phyloP scores from a whole-genome alignment of 495 filamentous ascomycete species.

The Podospora fimiseda region DNA sequence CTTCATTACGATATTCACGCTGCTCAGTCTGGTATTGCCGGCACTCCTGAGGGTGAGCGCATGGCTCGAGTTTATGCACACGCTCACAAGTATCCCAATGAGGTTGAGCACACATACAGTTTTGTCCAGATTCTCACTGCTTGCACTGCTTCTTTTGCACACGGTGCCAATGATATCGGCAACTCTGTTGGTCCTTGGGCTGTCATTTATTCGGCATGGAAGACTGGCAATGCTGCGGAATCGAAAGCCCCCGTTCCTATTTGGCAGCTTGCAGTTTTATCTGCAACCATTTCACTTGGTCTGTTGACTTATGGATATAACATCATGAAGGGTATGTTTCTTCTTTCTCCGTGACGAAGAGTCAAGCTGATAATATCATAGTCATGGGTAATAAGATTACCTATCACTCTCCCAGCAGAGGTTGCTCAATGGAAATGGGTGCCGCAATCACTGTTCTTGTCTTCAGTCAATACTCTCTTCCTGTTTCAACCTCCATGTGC shows the following conservation, averaged over 20 bases:
- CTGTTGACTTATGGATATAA: slow-evolving; percentile 65
- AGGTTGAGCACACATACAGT: slow-evolving; percentile 69
- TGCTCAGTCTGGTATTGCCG: slow-evolving; percentile 55
- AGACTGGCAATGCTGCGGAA: slow-evolving; percentile 41
- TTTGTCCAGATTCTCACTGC: slow-evolving; percentile 71
- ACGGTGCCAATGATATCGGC: slow-evolving; percentile 74
- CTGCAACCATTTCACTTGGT: slow-evolving; percentile 46
- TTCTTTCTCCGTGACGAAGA: background rate
- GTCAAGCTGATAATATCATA: slow-evolving; percentile 1
- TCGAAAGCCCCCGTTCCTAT: slow-evolving; percentile 51
- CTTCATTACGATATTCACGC: slow-evolving; percentile 68
- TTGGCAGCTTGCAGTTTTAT: slow-evolving; percentile 50
- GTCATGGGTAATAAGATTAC: slow-evolving; percentile 63
- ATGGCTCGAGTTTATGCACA: slow-evolving; percentile 53
- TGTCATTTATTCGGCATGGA: slow-evolving; percentile 63
- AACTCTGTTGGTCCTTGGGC: slow-evolving; percentile 73
- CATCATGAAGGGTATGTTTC: slow-evolving; percentile 48
- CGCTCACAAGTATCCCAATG: slow-evolving; percentile 63
- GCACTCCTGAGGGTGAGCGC: slow-evolving; percentile 60
- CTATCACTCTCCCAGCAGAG: slow-evolving; percentile 57
- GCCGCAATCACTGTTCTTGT: slow-evolving; percentile 60
- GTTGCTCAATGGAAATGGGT: slow-evolving; percentile 61
- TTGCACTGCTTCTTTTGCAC: slow-evolving; percentile 68
- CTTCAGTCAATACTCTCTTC: slow-evolving; percentile 34
- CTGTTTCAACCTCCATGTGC: slow-evolving; percentile 57